Conservation (phyloP, 1,139 yeast species). For the Scheffersomyces cryptocercus region DNA sequence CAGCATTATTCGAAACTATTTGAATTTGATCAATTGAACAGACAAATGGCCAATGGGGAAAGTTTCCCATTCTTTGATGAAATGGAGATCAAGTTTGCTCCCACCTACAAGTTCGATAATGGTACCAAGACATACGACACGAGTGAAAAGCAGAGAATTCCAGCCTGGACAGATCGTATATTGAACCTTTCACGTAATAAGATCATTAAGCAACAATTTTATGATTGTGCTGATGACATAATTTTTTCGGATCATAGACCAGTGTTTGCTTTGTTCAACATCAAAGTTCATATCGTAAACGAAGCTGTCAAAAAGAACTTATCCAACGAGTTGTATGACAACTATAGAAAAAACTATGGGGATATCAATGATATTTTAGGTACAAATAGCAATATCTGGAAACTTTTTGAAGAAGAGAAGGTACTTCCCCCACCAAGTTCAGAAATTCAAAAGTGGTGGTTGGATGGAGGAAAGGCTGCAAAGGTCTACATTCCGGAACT, state of each 20-base stretch:
- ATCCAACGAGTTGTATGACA: conserved; percentile 60
- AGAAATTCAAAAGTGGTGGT: conserved; percentile 88
- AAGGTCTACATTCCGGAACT: conserved; percentile 56
- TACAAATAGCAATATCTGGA: conserved; percentile 26
- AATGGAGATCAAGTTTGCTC: conserved; percentile 71
- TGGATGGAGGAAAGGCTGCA: conserved; percentile 73
- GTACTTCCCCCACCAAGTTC: conserved; percentile 87
- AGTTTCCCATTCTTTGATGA: conserved; percentile 72
- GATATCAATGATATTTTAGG: conserved; percentile 45
- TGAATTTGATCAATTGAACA: conserved; percentile 72
- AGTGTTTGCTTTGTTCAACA: conserved; percentile 75
- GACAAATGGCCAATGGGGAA: conserved; percentile 71
- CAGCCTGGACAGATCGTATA: conserved; percentile 90
- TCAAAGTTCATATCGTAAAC: conserved; percentile 69
- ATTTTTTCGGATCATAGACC: conserved; percentile 93
- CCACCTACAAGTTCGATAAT: conserved; percentile 91
- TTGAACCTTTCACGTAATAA: conserved; percentile 48
- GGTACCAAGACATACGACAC: conserved; percentile 77
- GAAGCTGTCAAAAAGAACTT: conserved; percentile 59
- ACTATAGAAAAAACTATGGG: conserved; percentile 45
- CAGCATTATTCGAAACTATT: conserved; percentile 57
- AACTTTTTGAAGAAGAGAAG: conserved; percentile 26
- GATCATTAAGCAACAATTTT: conserved; percentile 61
- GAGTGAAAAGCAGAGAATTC: conserved; percentile 82
- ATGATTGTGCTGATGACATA: conserved; percentile 61